Conservation (phyloP, 2,329 filamentous ascomycete genomes). For the Zymoseptoria passerinii region DNA sequence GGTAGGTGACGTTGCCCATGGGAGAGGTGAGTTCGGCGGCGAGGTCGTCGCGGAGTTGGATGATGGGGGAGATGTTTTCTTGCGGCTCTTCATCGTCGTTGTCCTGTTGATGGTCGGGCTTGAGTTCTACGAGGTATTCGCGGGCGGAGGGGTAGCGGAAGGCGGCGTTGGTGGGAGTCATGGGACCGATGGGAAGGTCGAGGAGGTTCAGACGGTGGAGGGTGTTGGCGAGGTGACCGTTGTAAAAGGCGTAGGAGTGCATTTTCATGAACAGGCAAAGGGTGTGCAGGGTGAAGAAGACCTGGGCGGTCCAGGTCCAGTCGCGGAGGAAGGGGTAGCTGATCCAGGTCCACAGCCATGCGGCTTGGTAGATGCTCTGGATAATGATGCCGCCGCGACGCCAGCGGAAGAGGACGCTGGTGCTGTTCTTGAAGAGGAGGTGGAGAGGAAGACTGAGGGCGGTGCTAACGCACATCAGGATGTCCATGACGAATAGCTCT, state of each 20-base stretch:
- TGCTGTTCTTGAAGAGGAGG: conserved; percentile 25
- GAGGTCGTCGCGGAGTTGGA: conserved; percentile 71
- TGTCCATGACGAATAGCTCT: conserved; percentile 75
- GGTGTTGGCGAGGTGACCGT: conserved; percentile 85
- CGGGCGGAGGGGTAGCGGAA: conserved; percentile 59
- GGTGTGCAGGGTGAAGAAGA: conserved; percentile 85
- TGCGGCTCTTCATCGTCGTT: conserved; percentile 37
- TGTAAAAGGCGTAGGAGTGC: conserved; percentile 98
- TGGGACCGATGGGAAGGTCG: conserved; percentile 52
- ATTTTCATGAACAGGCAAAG: conserved; percentile 97
- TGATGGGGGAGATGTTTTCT: conserved; percentile 37
- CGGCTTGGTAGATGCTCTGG: conserved; percentile 71
- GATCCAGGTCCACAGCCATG: conserved; percentile 71
- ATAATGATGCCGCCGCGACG: conserved; percentile 65
- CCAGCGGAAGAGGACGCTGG: conserved; percentile 39
- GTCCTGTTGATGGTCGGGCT: background rate
- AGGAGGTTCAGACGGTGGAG: conserved; percentile 71
- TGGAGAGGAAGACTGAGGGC: conserved; percentile 11
- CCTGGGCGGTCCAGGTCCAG: conserved; percentile 97
- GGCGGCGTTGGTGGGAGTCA: conserved; percentile 44
- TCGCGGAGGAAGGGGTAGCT: conserved; percentile 71
- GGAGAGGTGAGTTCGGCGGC: conserved; percentile 87
- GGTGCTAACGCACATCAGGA: conserved; percentile 53
- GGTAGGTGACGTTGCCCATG: conserved; percentile 82
- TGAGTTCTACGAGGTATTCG: conserved; percentile 47